Evolutionary conservation across 495 filamentous ascomycete species (phyloP), one percentile per base, ranked within the genome.

Genomic region (Pyronema domesticum): DNA sequence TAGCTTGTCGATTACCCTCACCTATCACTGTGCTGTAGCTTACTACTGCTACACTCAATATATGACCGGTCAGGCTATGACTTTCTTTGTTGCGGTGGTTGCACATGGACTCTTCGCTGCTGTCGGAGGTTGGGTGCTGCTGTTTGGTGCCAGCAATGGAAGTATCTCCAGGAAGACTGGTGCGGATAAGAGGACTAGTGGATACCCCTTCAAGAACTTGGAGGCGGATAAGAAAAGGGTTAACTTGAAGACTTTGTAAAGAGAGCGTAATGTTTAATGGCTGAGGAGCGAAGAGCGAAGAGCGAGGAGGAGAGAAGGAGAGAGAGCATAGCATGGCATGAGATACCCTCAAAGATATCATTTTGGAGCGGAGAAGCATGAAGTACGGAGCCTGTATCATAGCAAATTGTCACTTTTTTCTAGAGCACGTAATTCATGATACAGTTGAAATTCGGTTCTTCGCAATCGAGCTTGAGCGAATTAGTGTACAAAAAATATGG

Each of bases 171-270:
- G 75, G 56, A 77, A 75, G 66, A 89, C 82, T 0, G 85, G 85
- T 0, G 82, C 78, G 5, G 86, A 91, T 65, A 85, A 86, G 71
- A 73, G 83, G 62, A 86, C 78, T 11, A 78, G 81, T 55, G 82
- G 83, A 23, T 94, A 81, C 62, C 87, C 86, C n/a, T 93, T 89
- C 61, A 77, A 74, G 61, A 93, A 89, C 64, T 70, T 72, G 60
- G 79, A 81, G 66, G 77, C 77, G 47, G 74, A 72, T 46, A 82
- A 80, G 69, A 76, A 72, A 68, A 73, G 72, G 63, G 60, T 56
- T 18, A 71, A 64, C 70, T 30, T 30, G 64, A 76, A 72, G 64
- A 51, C 18, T 34, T 46, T 53, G 34, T 53, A 53, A 48, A 30
- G 23, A 30, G 23, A 2, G 23, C 5, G 5, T 30, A 30, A 30